Evolutionary conservation across 192 early-diverging fungal species (phyloP).

Genomic region (Entomortierella parvispora): DNA sequence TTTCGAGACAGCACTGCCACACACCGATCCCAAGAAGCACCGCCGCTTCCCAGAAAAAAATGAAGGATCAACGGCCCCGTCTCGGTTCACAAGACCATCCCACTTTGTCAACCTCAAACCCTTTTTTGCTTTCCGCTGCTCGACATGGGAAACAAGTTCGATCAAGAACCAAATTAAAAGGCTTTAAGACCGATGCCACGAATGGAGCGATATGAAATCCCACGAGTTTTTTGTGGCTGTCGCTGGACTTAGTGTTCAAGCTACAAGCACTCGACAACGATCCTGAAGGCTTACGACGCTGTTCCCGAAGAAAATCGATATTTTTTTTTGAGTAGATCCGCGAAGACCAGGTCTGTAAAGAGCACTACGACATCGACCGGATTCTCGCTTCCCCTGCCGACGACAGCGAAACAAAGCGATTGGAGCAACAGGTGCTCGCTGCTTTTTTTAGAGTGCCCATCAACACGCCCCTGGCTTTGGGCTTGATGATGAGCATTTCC

Average conservation of each 20-base stretch:
- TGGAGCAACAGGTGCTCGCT: slow-evolving; percentile 1
- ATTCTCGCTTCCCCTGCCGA: neutral
- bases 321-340: neutral
- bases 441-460: slow-evolving; percentile 1
- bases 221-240: slow-evolving; percentile 2
- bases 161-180: no score
- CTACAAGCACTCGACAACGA: slow-evolving; percentile 1
- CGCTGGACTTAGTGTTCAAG: neutral
- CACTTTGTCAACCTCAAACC: no score
- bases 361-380: slow-evolving; percentile 1
- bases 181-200: no score
- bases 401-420: neutral
- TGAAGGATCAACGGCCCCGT: no score
- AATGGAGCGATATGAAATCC: neutral
- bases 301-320: neutral
- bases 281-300: slow-evolving; percentile 1
- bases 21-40: no score
- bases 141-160: no score
- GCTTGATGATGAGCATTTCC: no score
- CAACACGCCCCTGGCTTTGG: neutral
- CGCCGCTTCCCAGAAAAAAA: no score
- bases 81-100: no score
- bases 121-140: no score
- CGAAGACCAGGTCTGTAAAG: neutral
- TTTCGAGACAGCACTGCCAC: no score